Evolutionary conservation across 257 asterid genomes (phyloP).

Genomic region (Cinchona pubescens): DNA sequence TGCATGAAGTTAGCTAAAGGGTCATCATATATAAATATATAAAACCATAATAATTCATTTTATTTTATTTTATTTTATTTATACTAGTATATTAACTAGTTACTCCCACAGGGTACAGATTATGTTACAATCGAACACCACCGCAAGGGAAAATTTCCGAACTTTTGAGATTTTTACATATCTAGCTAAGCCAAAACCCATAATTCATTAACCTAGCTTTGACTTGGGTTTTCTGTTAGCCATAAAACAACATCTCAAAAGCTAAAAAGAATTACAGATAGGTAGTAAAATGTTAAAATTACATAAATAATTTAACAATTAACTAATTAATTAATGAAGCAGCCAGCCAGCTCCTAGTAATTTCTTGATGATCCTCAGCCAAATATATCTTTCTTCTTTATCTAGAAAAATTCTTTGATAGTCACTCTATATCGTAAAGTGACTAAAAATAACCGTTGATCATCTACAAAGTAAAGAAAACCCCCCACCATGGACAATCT

Average conservation of each 20-base stretch:
- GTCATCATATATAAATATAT: not conserved
- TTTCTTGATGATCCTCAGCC: conserved; percentile 8
- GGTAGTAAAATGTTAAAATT: conserved; percentile 1
- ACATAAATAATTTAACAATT: not conserved
- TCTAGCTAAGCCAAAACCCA: conserved; percentile 25
- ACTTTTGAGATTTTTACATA: conserved; percentile 37
- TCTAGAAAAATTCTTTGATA: too few species aligned
- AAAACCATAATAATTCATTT: too few species aligned
- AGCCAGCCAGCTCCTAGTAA: not conserved
- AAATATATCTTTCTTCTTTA: too few species aligned
- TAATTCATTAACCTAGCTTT: not conserved
- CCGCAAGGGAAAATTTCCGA: conserved; percentile 48
- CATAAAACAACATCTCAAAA: conserved; percentile 27
- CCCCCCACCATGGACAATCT: too few species aligned
- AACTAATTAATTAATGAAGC: too few species aligned
- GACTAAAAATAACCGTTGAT: too few species aligned
- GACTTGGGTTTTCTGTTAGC: conserved; percentile 20
- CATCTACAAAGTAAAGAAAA: too few species aligned
- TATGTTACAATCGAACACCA: conserved; percentile 43
- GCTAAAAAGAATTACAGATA: conserved; percentile 7
- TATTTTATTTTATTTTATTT: too few species aligned
- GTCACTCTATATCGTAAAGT: too few species aligned
- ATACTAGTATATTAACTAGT: too few species aligned
- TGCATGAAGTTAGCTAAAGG: too few species aligned
- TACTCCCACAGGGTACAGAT: conserved; percentile 50